A percentile compares a stretch with the other conserved stretches of the same genome.
These are phyloP conservation scores for Deinandra increscens DNA, from an alignment of 129 eudicot genomes.

Conservation along the genomic window DNA sequence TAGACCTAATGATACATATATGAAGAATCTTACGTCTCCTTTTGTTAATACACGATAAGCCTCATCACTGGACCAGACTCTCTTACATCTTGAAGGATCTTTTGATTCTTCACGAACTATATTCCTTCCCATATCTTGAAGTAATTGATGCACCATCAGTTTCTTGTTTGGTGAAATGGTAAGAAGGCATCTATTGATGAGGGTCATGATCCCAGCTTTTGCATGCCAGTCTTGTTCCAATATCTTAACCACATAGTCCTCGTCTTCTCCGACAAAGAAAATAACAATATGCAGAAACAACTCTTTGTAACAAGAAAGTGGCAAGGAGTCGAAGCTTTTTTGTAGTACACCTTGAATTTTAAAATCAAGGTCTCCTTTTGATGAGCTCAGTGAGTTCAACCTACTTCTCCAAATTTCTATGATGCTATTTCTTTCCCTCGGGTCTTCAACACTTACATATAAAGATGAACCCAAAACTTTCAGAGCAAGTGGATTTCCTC, in stretches of 20 bases:
- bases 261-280: constrained; percentile 6
- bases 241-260: background rate
- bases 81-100: constrained; percentile 8
- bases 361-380: background rate
- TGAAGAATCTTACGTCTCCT: constrained; percentile 15
- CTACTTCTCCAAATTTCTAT: constrained; percentile 15
- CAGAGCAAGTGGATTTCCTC: constrained; percentile 10
- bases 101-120: background rate
- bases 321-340: constrained; percentile 7
- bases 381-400: background rate
- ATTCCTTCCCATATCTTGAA: constrained; percentile 14
- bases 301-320: background rate
- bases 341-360: background rate
- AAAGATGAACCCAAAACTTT: constrained; percentile 6
- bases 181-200: background rate
- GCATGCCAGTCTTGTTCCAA: constrained; percentile 10
- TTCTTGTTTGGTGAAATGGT: constrained; percentile 2
- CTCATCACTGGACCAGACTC: background rate
- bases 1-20: too few relatives aligned
- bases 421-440: background rate
- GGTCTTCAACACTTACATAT: background rate
- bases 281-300: constrained; percentile 4
- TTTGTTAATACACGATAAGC: constrained; percentile 2
- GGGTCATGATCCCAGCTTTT: background rate
- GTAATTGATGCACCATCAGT: constrained; percentile 7